Conservation (phyloP, 768 basidiomycete genomes). For the Macrolepiota albuminosa region DNA sequence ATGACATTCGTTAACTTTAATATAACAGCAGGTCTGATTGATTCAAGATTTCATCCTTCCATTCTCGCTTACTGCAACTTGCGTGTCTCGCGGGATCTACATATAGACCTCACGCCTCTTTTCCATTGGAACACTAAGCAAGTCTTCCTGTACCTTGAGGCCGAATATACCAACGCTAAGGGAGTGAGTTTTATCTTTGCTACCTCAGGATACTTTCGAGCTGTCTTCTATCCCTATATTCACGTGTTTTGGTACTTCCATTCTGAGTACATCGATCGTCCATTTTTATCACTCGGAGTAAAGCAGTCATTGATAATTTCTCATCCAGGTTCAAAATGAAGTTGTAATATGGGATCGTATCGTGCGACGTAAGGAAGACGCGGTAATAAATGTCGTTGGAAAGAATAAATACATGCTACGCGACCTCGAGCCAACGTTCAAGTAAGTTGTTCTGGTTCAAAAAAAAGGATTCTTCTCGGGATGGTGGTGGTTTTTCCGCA, state of each 20-base stretch:
- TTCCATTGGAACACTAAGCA: constrained; percentile 99
- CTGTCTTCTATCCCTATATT: neutral
- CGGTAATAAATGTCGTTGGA: constrained; percentile 55
- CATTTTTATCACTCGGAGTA: neutral
- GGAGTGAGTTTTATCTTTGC: constrained; percentile 47
- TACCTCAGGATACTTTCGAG: neutral
- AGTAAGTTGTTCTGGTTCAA: constrained; percentile 41
- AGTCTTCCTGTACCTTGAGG: constrained; percentile 80
- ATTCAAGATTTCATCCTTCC: neutral
- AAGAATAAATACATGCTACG: constrained; percentile 85
- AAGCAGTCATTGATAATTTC: neutral
- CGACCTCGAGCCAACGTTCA: constrained; percentile 70
- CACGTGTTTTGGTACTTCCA: neutral
- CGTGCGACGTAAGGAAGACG: constrained; percentile 74
- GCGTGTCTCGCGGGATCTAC: neutral
- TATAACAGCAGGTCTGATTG: constrained; percentile 61
- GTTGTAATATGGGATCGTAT: constrained; percentile 94
- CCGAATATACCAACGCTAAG: constrained; percentile 71
- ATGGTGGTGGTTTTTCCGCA: neutral
- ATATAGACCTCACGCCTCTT: constrained; percentile 75
- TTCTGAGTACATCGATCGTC: neutral
- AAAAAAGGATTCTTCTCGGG: neutral
- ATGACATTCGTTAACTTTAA: constrained; percentile 80
- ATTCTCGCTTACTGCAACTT: neutral
- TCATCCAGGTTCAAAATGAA: constrained; percentile 57